Base-by-base conservation (phyloP, 768 basidiomycete genomes). In the Tylopilus balloui region DNA sequence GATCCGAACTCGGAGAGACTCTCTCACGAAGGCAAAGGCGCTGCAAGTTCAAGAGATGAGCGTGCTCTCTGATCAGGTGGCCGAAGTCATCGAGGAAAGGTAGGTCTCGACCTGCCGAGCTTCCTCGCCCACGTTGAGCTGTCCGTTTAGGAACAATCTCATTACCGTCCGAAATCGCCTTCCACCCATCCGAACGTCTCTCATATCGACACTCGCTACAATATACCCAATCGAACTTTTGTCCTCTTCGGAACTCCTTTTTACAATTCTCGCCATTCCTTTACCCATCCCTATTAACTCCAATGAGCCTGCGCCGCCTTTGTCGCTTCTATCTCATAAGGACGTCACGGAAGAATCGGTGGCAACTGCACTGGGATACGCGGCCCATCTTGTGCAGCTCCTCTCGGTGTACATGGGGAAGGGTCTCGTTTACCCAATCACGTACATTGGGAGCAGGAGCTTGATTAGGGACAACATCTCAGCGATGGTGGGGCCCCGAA, bases 401-500 rank as follows among this genome's bases (percentile, higher is more conserved):
- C 74, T 98, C 39, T 83, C 92, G 0, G 77, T 78, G 27, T 92
- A 97, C 58, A 71, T 87, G 52, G 85, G 84, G 1, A 83, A 83
- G 52, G 73, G 76, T 20, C 69, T 98, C 35, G 78, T 88, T 13
- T 98, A 99, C 71, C 92, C 94, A 20, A 78, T 98, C 42, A 92
- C 88, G 17, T 93, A 83, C 67, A 77, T 90, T 42, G 94, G 92
- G 3, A 97, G 93, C 57, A 76, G 90, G 54, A 96, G 92, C 69
- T 65, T 93, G 52, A 90, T 98, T 53, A 81, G 83, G 62, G 96
- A 99, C 71, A 85, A 84, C 12, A 94, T 97, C 42, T 93, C 91
- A 41, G 84, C 86, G 13, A 96, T 98, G 88, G 85, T 92, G 50
- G 96, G 96, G 3, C 93, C 93, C 9, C 74, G 95, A 66, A 88